Evolutionary conservation across 768 basidiomycete species (phyloP).

Genomic region (Phaffia tasmanica): DNA sequence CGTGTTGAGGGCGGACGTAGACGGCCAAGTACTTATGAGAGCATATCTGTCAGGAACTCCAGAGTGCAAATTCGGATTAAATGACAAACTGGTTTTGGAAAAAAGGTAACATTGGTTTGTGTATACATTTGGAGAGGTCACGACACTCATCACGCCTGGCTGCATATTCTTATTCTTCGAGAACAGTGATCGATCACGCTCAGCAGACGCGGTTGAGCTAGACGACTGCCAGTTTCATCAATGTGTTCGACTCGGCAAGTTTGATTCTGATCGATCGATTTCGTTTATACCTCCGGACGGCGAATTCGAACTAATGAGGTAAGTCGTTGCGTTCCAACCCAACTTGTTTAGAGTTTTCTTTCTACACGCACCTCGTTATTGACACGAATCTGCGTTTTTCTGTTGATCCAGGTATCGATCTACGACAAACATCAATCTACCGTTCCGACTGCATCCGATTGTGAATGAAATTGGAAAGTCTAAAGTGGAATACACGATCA

Average conservation of each 20-base stretch:
- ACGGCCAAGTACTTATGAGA: slow-evolving; percentile 95
- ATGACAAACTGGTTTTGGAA: slow-evolving; percentile 95
- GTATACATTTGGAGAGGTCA: slow-evolving; percentile 30
- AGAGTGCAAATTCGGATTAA: slow-evolving; percentile 97
- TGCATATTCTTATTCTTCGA: neutral
- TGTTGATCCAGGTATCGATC: slow-evolving; percentile 64
- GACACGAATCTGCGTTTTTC: neutral
- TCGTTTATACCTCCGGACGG: slow-evolving; percentile 97
- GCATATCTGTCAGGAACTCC: slow-evolving; percentile 94
- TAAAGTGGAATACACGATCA: slow-evolving; percentile 79
- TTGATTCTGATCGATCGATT: slow-evolving; percentile 85
- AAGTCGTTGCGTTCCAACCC: slow-evolving; percentile 30
- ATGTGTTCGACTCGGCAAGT: slow-evolving; percentile 88
- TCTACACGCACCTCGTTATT: neutral
- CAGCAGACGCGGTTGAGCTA: slow-evolving; percentile 65
- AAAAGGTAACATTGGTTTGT: slow-evolving; percentile 46
- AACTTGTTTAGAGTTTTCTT: neutral
- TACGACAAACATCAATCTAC: slow-evolving; percentile 90
- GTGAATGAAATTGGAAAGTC: slow-evolving; percentile 87
- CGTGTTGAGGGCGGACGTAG: slow-evolving; percentile 87
- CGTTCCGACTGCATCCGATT: slow-evolving; percentile 75
- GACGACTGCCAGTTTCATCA: slow-evolving; percentile 99
- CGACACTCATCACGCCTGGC: neutral
- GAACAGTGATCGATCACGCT: slow-evolving; percentile 29
- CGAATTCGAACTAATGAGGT: slow-evolving; percentile 97